A percentile compares a stretch with the other conserved stretches of the same genome.
phyloP scores from a whole-genome alignment of 768 basidiomycete genomes.

The Tricholoma hemisulphureum region DNA sequence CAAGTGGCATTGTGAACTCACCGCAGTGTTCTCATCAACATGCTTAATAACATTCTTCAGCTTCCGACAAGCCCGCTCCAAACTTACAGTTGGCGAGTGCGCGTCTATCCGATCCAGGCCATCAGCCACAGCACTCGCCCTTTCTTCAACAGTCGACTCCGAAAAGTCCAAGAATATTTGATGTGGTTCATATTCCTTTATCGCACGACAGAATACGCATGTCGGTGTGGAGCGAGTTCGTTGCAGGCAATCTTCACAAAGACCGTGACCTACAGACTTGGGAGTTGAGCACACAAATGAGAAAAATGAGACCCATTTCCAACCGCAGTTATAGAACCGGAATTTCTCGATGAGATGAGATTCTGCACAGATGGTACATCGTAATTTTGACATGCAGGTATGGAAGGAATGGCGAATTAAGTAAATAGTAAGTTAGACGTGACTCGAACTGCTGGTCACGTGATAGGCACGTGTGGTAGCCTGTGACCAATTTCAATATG shows the following conservation, averaged over 20 bases:
- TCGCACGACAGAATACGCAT: background rate
- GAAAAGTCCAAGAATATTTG: background rate
- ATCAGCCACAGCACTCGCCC: background rate
- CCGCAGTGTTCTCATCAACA: background rate
- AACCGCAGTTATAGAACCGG: constrained; percentile 2
- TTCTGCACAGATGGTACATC: background rate
- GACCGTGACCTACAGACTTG: constrained; percentile 5
- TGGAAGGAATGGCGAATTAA: too few relatives aligned
- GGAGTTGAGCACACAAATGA: too few relatives aligned
- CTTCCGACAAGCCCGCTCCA: constrained; percentile 5
- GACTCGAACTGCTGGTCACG: too few relatives aligned
- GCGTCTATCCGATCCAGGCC: constrained; percentile 4
- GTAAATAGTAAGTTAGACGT: too few relatives aligned
- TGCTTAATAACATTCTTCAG: background rate
- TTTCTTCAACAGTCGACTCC: background rate
- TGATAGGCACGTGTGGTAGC: too few relatives aligned
- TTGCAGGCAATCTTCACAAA: background rate
- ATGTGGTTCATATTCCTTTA: constrained; percentile 1
- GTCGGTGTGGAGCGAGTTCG: background rate
- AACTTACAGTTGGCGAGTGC: background rate
- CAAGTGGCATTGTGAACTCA: constrained; percentile 1
- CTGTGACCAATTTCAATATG: too few relatives aligned
- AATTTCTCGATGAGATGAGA: background rate
- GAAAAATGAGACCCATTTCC: background rate
- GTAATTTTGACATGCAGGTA: background rate